Conservation (phyloP, 352 stramenopile genomes). For the Globisporangium paroecandrum region DNA sequence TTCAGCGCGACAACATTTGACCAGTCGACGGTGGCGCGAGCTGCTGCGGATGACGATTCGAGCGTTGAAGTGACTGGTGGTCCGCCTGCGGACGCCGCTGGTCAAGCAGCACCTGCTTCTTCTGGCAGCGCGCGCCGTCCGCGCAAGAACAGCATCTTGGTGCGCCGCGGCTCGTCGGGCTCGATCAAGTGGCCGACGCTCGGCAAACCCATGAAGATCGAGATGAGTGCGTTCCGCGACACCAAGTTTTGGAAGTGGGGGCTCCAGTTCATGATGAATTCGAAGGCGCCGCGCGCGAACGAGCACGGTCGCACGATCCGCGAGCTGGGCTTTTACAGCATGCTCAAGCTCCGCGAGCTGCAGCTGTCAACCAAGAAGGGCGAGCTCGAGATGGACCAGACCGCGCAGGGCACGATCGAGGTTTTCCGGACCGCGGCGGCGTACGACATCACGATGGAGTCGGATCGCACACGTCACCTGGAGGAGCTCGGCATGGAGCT, state of each 20-base stretch:
- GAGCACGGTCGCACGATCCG: constrained; percentile 78
- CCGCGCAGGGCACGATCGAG: constrained; percentile 79
- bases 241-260: constrained; percentile 88
- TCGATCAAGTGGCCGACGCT: constrained; percentile 33
- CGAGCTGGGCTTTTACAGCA: constrained; percentile 84
- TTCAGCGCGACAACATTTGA: constrained; percentile 7
- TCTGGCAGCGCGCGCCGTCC: not conserved
- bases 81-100: constrained; percentile 32
- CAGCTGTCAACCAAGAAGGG: constrained; percentile 74
- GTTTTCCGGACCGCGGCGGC: constrained; percentile 57
- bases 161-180: constrained; percentile 11
- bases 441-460: constrained; percentile 68
- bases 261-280: constrained; percentile 81
- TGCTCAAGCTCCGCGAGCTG: constrained; percentile 79
- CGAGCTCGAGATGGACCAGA: constrained; percentile 86
- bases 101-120: constrained; percentile 15
- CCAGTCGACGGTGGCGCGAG: constrained; percentile 14
- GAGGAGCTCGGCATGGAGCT: constrained; percentile 78
- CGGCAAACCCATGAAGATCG: constrained; percentile 81
- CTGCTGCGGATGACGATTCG: not conserved
- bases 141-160: constrained; percentile 22
- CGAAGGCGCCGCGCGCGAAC: constrained; percentile 69
- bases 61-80: constrained; percentile 34
- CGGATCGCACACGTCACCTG: constrained; percentile 65
- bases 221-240: constrained; percentile 77